Evolutionary conservation across 2,329 filamentous ascomycete genomes (phyloP).

Genomic region (Mycosphaerella sp.): DNA sequence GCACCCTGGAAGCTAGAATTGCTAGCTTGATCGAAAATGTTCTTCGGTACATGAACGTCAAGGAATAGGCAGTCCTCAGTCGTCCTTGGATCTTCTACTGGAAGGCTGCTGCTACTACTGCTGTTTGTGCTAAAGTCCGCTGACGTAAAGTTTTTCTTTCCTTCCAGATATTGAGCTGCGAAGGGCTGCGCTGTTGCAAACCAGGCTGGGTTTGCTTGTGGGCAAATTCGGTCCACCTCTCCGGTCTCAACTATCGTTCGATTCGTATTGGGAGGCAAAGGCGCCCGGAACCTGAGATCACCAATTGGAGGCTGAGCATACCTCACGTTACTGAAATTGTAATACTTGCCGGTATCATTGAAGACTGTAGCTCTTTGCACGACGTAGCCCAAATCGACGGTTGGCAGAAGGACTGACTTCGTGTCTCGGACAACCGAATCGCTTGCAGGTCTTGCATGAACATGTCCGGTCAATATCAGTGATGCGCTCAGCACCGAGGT

Average conservation of each 20-base stretch:
- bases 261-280: slow-evolving; percentile 37
- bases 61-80: slow-evolving; percentile 39
- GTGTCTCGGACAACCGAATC: neutral
- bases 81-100: slow-evolving; percentile 28
- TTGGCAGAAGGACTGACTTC: slow-evolving; percentile 31
- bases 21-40: slow-evolving; percentile 26
- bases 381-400: slow-evolving; percentile 51
- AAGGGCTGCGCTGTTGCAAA: slow-evolving; percentile 30
- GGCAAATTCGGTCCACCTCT: slow-evolving; percentile 38
- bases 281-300: slow-evolving; percentile 47
- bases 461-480: neutral
- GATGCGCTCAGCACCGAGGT: neutral
- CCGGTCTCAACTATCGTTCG: slow-evolving; percentile 43
- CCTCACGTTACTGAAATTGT: slow-evolving; percentile 53
- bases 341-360: slow-evolving; percentile 35
- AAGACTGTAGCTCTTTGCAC: slow-evolving; percentile 44
- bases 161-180: slow-evolving; percentile 27
- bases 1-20: slow-evolving; percentile 27
- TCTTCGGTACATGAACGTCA: slow-evolving; percentile 36
- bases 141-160: slow-evolving; percentile 12
- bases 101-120: neutral
- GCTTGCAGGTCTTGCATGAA: neutral
- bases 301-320: slow-evolving; percentile 51
- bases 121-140: slow-evolving; percentile 1
- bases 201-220: slow-evolving; percentile 45